Evolutionary conservation across 2,329 filamentous ascomycete genomes (phyloP), one percentile per base, ranked within the genome.

Genomic region (Aspergillus aculeatinus): DNA sequence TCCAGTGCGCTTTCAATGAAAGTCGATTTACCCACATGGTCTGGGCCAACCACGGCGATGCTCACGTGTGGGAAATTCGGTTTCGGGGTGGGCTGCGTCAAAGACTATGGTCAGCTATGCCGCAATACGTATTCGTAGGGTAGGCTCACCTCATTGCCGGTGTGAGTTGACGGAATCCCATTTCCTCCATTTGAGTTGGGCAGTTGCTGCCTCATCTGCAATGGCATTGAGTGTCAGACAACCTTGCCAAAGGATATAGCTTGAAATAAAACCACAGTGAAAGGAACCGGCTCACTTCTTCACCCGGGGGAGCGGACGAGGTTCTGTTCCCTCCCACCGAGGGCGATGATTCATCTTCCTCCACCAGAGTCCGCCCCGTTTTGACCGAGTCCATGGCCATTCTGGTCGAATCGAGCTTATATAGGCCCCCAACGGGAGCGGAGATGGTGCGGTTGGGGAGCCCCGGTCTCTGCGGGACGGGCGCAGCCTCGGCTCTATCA

Each of bases 1-100:
- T 84, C 82, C 56, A 88, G 74, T 12, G 84, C 83, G 59, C 79
- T 78, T 63, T 82, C 81, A 62, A 87, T 81, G 67, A 88, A 87
- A 51, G 81, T 83, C 25, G 83, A 82, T 72, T 87, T 88, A 61
- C 85, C 85, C 5, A 83, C 81, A 55, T 77, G 77, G 58, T 77
- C 75, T 55, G 79, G 78, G 61, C 85, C 85, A 51, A 87, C 74
- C 31, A 87, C 80, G 53, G 81, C 83, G 63, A 87, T 81, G 65
- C 84, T 86, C 67, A 87, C 79, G 68, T 85, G 80, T 42, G 82
- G 81, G 64, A 82, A 68, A 57, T 63, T 68, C 48, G 68, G 61
- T 56, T 70, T 75, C 53, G 67, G 62, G 6, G 65, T 48, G 52
- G 64, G 66, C 69, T 71, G 61, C 48, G 62, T 29, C 49, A 60